A percentile compares a stretch with the other conserved stretches of the same genome.
Conservation (phyloP, 2,329 filamentous ascomycete genomes). For the Didymella segeticola region DNA sequence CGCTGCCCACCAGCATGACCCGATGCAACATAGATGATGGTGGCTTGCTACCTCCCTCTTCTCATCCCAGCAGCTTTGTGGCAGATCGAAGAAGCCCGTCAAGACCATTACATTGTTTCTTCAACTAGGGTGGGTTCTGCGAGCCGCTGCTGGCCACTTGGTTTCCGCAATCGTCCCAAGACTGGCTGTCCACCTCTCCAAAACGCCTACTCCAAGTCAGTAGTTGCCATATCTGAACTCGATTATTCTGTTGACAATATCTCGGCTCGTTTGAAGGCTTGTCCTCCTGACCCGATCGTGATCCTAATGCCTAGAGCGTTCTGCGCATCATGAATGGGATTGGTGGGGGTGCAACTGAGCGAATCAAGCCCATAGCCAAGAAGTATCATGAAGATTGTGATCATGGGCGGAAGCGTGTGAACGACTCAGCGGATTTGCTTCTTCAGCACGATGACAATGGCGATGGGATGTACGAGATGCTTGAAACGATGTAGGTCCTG, state of each 20-base stretch:
- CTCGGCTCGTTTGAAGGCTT: background rate
- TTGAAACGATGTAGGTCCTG: slow-evolving; percentile 11
- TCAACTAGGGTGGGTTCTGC: slow-evolving; percentile 5
- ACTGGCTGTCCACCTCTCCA: slow-evolving; percentile 14
- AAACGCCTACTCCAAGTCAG: slow-evolving; percentile 5
- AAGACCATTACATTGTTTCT: slow-evolving; percentile 11
- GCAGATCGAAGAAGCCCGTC: slow-evolving; percentile 3
- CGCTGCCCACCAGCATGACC: slow-evolving; percentile 7
- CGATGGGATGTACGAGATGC: slow-evolving; percentile 10
- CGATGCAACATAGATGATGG: slow-evolving; percentile 5
- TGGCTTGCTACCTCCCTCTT: slow-evolving; percentile 16
- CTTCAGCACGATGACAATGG: slow-evolving; percentile 5
- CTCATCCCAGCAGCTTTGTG: slow-evolving; percentile 8
- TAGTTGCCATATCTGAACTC: slow-evolving; percentile 11
- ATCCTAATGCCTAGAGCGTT: slow-evolving; percentile 6
- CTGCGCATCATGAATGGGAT: slow-evolving; percentile 8
- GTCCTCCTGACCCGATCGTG: slow-evolving; percentile 5
- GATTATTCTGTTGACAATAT: slow-evolving; percentile 6
- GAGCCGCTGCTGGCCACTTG: slow-evolving; percentile 10
- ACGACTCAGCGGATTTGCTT: slow-evolving; percentile 3
- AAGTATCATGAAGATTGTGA: slow-evolving; percentile 11
- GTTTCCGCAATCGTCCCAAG: slow-evolving; percentile 13
- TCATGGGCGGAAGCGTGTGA: slow-evolving; percentile 3
- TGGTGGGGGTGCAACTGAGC: background rate
- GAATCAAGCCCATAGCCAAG: slow-evolving; percentile 10